A percentile compares a stretch with the other conserved stretches of the same genome.
Evolutionary conservation across 2,329 filamentous ascomycete genomes (phyloP).

Genomic region (Aspergillus sp.): DNA sequence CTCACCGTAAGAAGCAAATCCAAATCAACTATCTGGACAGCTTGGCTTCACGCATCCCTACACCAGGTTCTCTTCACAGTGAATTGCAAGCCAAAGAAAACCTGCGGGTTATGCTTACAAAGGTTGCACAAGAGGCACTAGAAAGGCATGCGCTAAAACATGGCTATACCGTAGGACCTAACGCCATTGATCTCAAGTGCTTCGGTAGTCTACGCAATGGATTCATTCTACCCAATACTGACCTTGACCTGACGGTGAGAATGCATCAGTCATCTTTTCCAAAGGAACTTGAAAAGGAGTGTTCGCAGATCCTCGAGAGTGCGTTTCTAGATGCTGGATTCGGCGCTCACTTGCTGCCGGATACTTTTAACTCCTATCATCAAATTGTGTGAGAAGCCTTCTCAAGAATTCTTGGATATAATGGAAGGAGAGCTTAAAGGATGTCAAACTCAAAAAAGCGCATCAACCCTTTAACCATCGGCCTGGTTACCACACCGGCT

Average conservation of each 20-base stretch:
- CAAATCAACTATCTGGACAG: slow-evolving; percentile 30
- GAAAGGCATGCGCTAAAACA: slow-evolving; percentile 40
- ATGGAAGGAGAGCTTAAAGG: slow-evolving; percentile 54
- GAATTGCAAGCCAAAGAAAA: slow-evolving; percentile 66
- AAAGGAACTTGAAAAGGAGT: slow-evolving; percentile 52
- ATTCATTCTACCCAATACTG: slow-evolving; percentile 79
- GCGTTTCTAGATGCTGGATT: slow-evolving; percentile 64
- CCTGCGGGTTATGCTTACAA: slow-evolving; percentile 60
- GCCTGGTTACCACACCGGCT: slow-evolving; percentile 15
- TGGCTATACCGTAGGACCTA: slow-evolving; percentile 44
- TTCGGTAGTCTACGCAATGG: slow-evolving; percentile 80
- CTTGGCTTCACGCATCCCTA: slow-evolving; percentile 46
- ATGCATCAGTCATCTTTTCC: slow-evolving; percentile 26
- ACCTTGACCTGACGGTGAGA: slow-evolving; percentile 64
- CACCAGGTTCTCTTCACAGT: slow-evolving; percentile 54
- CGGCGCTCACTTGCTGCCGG: slow-evolving; percentile 68
- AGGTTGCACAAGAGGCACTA: slow-evolving; percentile 57
- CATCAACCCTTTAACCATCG: slow-evolving; percentile 31
- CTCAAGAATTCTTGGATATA: slow-evolving; percentile 52
- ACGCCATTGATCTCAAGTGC: slow-evolving; percentile 62
- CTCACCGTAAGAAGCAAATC: slow-evolving; percentile 6
- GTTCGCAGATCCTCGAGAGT: slow-evolving; percentile 70
- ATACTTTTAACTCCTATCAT: slow-evolving; percentile 77
- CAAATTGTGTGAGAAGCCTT: slow-evolving; percentile 71
- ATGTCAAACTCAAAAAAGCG: slow-evolving; percentile 5